Conservation (phyloP, 2,329 filamentous ascomycete genomes). For the Monilinia polystroma region DNA sequence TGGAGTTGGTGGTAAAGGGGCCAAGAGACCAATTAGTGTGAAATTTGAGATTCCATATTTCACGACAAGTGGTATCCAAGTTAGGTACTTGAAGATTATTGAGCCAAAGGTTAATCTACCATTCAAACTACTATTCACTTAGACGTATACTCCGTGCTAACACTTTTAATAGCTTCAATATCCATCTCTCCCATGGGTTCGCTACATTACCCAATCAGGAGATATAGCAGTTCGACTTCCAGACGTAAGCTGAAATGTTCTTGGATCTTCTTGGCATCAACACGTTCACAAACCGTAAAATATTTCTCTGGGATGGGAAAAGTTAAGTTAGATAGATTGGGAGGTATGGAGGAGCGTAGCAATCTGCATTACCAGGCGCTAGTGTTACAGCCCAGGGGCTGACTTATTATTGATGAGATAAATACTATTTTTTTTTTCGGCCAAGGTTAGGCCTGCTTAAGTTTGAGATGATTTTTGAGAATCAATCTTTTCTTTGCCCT, state of each 20-base stretch:
- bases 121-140: neutral
- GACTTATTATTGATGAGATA: constrained; percentile 15
- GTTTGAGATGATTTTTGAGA: neutral
- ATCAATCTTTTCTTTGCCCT: neutral
- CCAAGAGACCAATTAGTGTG: constrained; percentile 94
- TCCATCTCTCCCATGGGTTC: constrained; percentile 92
- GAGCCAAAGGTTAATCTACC: constrained; percentile 81
- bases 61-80: constrained; percentile 98
- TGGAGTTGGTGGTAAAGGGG: constrained; percentile 80
- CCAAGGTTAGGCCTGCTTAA: constrained; percentile 1
- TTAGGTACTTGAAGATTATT: constrained; percentile 97
- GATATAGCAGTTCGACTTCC: constrained; percentile 94
- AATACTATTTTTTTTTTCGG: constrained; percentile 7
- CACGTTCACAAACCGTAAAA: neutral
- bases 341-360: constrained; percentile 12
- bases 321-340: constrained; percentile 22
- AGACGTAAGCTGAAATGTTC: constrained; percentile 49
- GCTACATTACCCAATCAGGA: constrained; percentile 97
- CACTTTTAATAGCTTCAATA: constrained; percentile 78
- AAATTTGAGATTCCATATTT: constrained; percentile 99
- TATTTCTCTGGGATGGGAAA: neutral
- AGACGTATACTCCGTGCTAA: constrained; percentile 15
- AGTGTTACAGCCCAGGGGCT: constrained; percentile 3
- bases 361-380: constrained; percentile 19
- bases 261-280: neutral